Conservation (phyloP, 2,329 filamentous ascomycete species). For the Helotiales sp. region DNA sequence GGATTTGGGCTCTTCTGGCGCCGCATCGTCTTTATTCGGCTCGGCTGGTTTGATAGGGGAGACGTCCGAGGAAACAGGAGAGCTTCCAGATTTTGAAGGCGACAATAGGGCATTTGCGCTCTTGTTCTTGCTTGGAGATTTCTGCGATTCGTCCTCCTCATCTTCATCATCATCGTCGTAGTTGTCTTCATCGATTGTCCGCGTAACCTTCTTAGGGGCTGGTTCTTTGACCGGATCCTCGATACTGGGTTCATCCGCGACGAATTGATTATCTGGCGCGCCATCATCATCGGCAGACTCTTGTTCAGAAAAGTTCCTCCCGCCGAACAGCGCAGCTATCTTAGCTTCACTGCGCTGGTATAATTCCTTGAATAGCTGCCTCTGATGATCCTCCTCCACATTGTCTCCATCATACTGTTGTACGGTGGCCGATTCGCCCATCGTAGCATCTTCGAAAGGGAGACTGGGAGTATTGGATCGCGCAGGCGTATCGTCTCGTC, state of each 20-base stretch:
- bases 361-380: slow-evolving; percentile 73
- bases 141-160: slow-evolving; percentile 63
- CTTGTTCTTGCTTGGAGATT: slow-evolving; percentile 53
- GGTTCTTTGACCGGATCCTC: slow-evolving; percentile 49
- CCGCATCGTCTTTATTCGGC: slow-evolving; percentile 51
- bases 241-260: slow-evolving; percentile 52
- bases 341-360: slow-evolving; percentile 77
- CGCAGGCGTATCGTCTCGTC: slow-evolving; percentile 57
- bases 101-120: slow-evolving; percentile 57
- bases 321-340: slow-evolving; percentile 73
- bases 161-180: slow-evolving; percentile 85
- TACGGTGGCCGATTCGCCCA: slow-evolving; percentile 46
- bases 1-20: slow-evolving; percentile 61
- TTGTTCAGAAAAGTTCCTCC: slow-evolving; percentile 32
- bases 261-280: slow-evolving; percentile 37
- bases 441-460: slow-evolving; percentile 39
- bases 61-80: slow-evolving; percentile 51
- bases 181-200: slow-evolving; percentile 80
- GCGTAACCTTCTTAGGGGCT: slow-evolving; percentile 68
- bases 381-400: slow-evolving; percentile 66
- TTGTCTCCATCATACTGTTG: slow-evolving; percentile 52
- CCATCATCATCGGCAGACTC: slow-evolving; percentile 29
- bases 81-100: slow-evolving; percentile 69
- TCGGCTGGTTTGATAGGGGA: slow-evolving; percentile 56
- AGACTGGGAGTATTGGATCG: slow-evolving; percentile 32